phyloP scores from a whole-genome alignment of 306 rosid species.

The Betula pendula region DNA sequence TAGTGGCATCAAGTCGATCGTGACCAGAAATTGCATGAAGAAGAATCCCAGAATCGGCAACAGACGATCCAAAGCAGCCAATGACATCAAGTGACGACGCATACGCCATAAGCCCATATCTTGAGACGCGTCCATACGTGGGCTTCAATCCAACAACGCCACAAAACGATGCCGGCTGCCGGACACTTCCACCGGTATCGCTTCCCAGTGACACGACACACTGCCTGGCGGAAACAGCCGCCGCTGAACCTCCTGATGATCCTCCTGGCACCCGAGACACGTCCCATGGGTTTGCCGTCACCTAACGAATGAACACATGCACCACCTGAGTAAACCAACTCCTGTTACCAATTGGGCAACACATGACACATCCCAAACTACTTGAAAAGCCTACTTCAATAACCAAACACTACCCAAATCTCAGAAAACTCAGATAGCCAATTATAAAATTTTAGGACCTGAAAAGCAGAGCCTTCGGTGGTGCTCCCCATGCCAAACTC shows the following conservation, averaged over 20 bases:
- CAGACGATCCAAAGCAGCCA: slow-evolving; percentile 94
- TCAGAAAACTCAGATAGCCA: no score
- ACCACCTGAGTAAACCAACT: slow-evolving; percentile 89
- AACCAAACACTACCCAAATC: no score
- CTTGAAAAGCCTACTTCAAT: background rate
- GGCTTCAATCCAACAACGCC: slow-evolving; percentile 99
- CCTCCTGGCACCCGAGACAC: slow-evolving; percentile 94
- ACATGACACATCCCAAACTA: slow-evolving; percentile 13
- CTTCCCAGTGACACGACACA: slow-evolving; percentile 91
- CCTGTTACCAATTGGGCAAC: slow-evolving; percentile 49
- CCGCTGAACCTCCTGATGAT: slow-evolving; percentile 96
- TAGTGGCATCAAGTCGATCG: slow-evolving; percentile 87
- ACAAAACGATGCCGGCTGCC: slow-evolving; percentile 98
- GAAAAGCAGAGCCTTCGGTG: slow-evolving; percentile 91
- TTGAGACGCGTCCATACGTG: slow-evolving; percentile 90
- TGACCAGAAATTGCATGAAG: slow-evolving; percentile 87
- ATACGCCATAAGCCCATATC: slow-evolving; percentile 95
- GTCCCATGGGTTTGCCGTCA: slow-evolving; percentile 98
- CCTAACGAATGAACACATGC: slow-evolving; percentile 87
- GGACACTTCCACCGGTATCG: slow-evolving; percentile 98
- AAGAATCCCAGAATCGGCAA: slow-evolving; percentile 89
- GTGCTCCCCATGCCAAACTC: slow-evolving; percentile 99
- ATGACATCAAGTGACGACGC: slow-evolving; percentile 96
- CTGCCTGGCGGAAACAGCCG: slow-evolving; percentile 97
- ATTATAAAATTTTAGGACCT: slow-evolving; percentile 43